Evolutionary conservation across 2,329 filamentous ascomycete species (phyloP).

Genomic region (Colletotrichum gigasporum): DNA sequence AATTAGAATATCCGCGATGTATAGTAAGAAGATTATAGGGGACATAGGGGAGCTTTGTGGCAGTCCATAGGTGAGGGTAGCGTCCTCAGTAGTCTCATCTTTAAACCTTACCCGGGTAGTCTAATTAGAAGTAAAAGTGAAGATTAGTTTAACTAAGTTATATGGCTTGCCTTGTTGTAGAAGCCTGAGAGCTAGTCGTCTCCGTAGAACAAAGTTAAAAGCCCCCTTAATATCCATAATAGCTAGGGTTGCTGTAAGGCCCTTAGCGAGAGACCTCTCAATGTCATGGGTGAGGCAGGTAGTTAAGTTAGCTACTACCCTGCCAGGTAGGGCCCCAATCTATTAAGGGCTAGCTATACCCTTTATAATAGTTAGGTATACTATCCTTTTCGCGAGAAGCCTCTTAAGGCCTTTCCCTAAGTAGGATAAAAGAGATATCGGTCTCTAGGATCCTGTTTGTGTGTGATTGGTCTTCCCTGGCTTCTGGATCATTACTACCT

Average conservation of each 20-base stretch:
- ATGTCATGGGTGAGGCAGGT: conserved; percentile 13
- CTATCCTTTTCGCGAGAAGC: conserved; percentile 8
- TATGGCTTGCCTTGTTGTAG: conserved; percentile 3
- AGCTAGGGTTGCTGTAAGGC: neutral
- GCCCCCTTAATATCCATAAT: conserved; percentile 18
- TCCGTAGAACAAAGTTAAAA: conserved; percentile 7
- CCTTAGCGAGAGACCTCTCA: conserved; percentile 5
- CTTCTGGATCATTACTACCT: conserved; percentile 29
- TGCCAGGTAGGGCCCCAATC: conserved; percentile 3
- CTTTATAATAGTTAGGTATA: neutral
- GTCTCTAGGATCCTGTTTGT: conserved; percentile 6
- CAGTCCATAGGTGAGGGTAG: neutral
- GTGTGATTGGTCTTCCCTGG: conserved; percentile 12
- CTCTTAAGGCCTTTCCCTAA: conserved; percentile 29
- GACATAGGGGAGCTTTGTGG: conserved; percentile 16
- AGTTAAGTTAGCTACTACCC: conserved; percentile 6
- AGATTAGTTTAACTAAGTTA: neutral
- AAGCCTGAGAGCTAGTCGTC: neutral
- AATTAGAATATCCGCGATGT: conserved; percentile 1
- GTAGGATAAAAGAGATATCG: conserved; percentile 28
- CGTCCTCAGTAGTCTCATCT: neutral
- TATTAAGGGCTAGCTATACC: conserved; percentile 13
- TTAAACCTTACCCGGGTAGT: neutral
- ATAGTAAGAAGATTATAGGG: conserved; percentile 12
- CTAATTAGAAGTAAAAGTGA: neutral